phyloP scores from a whole-genome alignment of 1,284 basidiomycete species.

The Trichosporon sp. region DNA sequence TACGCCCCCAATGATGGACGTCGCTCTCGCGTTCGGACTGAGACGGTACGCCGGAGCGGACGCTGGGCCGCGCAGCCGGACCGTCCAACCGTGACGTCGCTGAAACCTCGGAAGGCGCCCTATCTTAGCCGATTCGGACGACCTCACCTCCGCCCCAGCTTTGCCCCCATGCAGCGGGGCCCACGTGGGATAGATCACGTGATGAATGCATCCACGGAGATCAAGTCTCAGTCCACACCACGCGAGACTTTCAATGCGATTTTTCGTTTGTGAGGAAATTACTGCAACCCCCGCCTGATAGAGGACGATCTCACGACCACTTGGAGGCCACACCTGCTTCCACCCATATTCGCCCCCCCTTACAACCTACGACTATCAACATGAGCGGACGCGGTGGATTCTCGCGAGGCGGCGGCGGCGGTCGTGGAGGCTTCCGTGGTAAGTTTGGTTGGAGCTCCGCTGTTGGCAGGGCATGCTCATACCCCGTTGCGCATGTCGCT shows the following conservation, averaged over 20 bases:
- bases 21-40: background rate
- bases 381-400: slow-evolving; percentile 58
- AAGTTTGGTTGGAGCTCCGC: slow-evolving; percentile 19
- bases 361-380: slow-evolving; percentile 23
- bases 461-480: slow-evolving; percentile 38
- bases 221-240: background rate
- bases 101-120: slow-evolving; percentile 11
- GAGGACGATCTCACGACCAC: background rate
- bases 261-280: slow-evolving; percentile 19
- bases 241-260: background rate
- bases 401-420: slow-evolving; percentile 50
- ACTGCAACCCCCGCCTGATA: background rate
- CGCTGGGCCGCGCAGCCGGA: background rate
- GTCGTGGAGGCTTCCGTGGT: slow-evolving; percentile 56
- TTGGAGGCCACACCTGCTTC: background rate
- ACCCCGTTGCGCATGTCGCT: too few relatives aligned
- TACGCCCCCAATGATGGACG: background rate
- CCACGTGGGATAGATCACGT: too few relatives aligned
- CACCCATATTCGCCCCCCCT: background rate
- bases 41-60: background rate
- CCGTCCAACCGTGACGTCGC: slow-evolving; percentile 17
- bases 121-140: background rate
- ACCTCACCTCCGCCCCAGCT: background rate
- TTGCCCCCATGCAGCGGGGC: too few relatives aligned
- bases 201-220: background rate